These are phyloP conservation scores for Trametes sp. DNA, from an alignment of 1,284 basidiomycete genomes.

Conservation along the genomic window DNA sequence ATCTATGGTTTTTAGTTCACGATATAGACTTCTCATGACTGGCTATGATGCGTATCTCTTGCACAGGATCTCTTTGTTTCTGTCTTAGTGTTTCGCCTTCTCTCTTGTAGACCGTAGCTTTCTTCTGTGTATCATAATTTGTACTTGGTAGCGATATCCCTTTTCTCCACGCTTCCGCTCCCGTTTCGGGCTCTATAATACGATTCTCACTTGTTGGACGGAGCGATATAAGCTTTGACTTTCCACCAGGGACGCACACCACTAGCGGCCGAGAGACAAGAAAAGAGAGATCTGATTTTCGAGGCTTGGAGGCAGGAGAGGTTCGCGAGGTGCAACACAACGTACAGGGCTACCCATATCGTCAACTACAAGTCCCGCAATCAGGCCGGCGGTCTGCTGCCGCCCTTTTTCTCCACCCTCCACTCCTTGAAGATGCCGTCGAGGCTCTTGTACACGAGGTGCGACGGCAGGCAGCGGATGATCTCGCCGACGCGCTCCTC, in stretches of 20 bases:
- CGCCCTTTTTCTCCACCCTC: slow-evolving; percentile 80
- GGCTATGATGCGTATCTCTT: slow-evolving; percentile 22
- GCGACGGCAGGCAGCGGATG: slow-evolving; percentile 84
- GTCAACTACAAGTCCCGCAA: not conserved
- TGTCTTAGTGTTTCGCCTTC: slow-evolving; percentile 10
- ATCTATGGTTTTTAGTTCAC: slow-evolving; percentile 13
- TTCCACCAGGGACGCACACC: not conserved
- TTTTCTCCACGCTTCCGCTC: not conserved
- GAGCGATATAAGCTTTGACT: not conserved
- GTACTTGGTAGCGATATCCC: slow-evolving; percentile 14
- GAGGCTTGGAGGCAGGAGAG: slow-evolving; percentile 25
- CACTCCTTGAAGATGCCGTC: slow-evolving; percentile 95
- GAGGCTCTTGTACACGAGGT: slow-evolving; percentile 86
- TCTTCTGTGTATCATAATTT: slow-evolving; percentile 18
- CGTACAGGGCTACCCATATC: slow-evolving; percentile 5
- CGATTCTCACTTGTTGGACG: not conserved
- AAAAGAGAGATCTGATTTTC: slow-evolving; percentile 8
- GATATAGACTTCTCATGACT: slow-evolving; percentile 29
- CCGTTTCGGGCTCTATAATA: not conserved
- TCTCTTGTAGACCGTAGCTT: slow-evolving; percentile 16
- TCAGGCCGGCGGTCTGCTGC: slow-evolving; percentile 30
- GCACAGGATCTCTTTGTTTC: slow-evolving; percentile 1
- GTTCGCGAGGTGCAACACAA: slow-evolving; percentile 24
- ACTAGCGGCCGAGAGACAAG: slow-evolving; percentile 1
- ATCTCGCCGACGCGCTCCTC: slow-evolving; percentile 89